phyloP scores from a whole-genome alignment of 768 basidiomycete species.

The Gloeopeniophorella convolvens region DNA sequence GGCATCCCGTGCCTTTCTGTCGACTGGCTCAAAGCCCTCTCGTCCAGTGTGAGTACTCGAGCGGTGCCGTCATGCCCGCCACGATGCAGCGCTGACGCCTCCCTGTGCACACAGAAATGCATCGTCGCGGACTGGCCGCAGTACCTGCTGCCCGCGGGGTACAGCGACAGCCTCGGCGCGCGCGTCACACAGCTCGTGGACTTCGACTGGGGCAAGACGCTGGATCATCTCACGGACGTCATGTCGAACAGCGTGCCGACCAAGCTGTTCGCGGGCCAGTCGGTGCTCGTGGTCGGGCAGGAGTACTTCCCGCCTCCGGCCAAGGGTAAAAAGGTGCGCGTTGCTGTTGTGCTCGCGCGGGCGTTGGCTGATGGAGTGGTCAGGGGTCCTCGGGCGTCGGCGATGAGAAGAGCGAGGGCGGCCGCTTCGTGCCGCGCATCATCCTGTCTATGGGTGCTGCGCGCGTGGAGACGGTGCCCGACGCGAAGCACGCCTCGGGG shows the following conservation, averaged over 20 bases:
- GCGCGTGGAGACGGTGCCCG: constrained; percentile 57
- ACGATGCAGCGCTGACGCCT: background rate
- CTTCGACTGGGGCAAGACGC: constrained; percentile 41
- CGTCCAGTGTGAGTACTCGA: constrained; percentile 29
- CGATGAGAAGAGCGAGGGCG: constrained; percentile 30
- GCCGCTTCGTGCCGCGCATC: constrained; percentile 51
- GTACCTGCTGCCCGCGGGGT: constrained; percentile 52
- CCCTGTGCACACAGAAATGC: constrained; percentile 9
- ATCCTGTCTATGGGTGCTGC: constrained; percentile 74
- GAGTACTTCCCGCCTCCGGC: constrained; percentile 47
- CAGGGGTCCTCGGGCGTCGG: constrained; percentile 6
- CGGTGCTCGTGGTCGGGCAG: constrained; percentile 53
- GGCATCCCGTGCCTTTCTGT: constrained; percentile 76
- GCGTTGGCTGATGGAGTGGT: constrained; percentile 13
- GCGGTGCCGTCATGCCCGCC: too few species aligned
- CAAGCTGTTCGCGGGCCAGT: constrained; percentile 49
- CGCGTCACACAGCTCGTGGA: constrained; percentile 44
- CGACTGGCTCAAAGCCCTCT: constrained; percentile 45
- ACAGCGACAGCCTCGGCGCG: constrained; percentile 34
- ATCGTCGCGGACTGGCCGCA: constrained; percentile 48
- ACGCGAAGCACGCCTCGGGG: constrained; percentile 36
- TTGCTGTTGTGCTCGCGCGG: background rate
- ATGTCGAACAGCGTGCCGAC: constrained; percentile 49
- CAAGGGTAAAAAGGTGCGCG: constrained; percentile 32
- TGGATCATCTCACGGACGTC: constrained; percentile 52